These are phyloP conservation scores for Casuarina cunninghamiana DNA, from an alignment of 306 rosid species.

Conservation along the genomic window DNA sequence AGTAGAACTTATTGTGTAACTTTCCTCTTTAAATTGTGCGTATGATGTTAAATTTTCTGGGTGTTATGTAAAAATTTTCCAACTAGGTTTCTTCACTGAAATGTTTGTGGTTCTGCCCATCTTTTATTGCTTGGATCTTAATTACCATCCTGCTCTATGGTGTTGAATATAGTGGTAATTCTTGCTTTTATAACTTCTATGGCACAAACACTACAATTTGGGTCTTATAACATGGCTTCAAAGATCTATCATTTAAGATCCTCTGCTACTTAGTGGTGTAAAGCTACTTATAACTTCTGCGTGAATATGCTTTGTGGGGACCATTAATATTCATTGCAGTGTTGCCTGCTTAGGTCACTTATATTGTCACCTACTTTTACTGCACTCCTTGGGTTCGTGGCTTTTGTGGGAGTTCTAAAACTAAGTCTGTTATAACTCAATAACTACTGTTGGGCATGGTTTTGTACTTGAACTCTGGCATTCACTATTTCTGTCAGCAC, in stretches of 20 bases:
- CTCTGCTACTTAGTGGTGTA: background rate
- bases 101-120: conserved; percentile 13
- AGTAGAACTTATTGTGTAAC: background rate
- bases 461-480: too few species aligned
- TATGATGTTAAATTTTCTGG: conserved; percentile 9
- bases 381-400: background rate
- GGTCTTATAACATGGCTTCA: background rate
- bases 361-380: background rate
- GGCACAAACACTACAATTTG: background rate
- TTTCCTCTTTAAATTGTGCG: conserved; percentile 19
- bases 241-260: background rate
- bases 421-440: background rate
- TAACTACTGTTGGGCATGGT: too few species aligned
- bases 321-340: background rate
- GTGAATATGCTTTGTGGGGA: background rate
- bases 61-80: conserved; percentile 6
- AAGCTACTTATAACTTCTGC: background rate
- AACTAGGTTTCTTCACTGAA: conserved; percentile 18
- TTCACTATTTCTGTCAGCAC: too few species aligned
- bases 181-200: background rate
- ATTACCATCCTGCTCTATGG: background rate
- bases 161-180: background rate
- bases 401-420: background rate
- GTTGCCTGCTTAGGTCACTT: background rate
- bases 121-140: conserved; percentile 6